These are phyloP conservation scores for Dorcoceras hygrometricum DNA, from an alignment of 257 asterid genomes.

Conservation along the genomic window DNA sequence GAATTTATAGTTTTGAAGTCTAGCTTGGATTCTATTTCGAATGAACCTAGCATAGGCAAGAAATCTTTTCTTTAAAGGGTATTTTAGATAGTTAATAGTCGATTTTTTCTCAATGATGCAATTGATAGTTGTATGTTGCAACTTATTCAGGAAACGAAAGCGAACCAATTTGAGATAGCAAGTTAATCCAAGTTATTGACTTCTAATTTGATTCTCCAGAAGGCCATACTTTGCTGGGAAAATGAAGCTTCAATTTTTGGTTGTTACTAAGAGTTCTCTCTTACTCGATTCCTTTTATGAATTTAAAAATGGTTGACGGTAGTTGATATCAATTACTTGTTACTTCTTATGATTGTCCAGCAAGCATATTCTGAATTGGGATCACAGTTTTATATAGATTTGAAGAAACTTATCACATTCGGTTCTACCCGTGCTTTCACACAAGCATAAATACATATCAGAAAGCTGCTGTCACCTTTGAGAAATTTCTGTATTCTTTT, in stretches of 20 bases:
- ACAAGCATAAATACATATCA: neutral
- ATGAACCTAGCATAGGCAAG: neutral
- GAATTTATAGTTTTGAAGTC: neutral
- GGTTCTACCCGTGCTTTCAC: neutral
- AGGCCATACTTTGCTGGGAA: neutral
- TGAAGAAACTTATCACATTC: neutral
- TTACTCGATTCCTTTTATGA: neutral
- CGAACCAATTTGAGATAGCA: neutral
- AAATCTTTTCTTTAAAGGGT: constrained; percentile 4
- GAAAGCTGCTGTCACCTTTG: neutral
- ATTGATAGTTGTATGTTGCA: neutral
- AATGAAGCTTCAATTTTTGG: constrained; percentile 3
- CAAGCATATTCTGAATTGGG: neutral
- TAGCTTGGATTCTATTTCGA: neutral
- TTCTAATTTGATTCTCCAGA: neutral
- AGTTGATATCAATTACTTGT: neutral
- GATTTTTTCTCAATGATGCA: too few relatives aligned
- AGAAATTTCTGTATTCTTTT: neutral
- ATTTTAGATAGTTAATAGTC: neutral
- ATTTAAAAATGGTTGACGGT: neutral
- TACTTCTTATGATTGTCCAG: neutral
- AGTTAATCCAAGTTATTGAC: neutral
- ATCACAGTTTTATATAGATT: constrained; percentile 8
- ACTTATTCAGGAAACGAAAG: neutral
- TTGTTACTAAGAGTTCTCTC: neutral